A percentile compares a stretch with the other conserved stretches of the same genome.
Evolutionary conservation across 75 land plant species (phyloP).

Genomic region (Selaginella moellendorffii): DNA sequence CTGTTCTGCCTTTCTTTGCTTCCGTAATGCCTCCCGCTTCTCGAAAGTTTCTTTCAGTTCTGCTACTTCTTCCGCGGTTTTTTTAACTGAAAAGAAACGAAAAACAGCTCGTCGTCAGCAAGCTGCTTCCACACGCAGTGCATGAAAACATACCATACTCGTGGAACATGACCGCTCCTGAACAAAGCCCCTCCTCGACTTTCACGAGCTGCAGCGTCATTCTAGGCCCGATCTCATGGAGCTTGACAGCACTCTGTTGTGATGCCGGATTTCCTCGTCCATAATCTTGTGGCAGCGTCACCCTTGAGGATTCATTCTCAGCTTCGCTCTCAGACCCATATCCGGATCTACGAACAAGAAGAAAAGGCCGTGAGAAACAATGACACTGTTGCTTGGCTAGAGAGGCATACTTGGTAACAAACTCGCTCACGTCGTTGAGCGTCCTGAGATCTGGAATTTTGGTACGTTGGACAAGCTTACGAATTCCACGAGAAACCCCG

Average conservation of each 20-base stretch:
- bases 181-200: constrained; percentile 89
- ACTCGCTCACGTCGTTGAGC: constrained; percentile 87
- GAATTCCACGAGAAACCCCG: constrained; percentile 80
- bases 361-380: no score
- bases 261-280: constrained; percentile 67
- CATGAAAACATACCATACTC: constrained; percentile 48
- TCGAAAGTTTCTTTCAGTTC: constrained; percentile 26
- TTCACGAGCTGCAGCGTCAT: constrained; percentile 86
- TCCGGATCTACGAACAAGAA: constrained; percentile 37
- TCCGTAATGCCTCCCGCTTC: constrained; percentile 34
- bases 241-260: constrained; percentile 85
- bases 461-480: constrained; percentile 85
- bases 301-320: constrained; percentile 86
- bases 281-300: constrained; percentile 54
- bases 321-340: constrained; percentile 95
- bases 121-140: constrained; percentile 32
- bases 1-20: constrained; percentile 42
- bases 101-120: not conserved
- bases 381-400: no score
- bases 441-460: constrained; percentile 79
- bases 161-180: constrained; percentile 78
- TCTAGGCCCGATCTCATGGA: constrained; percentile 93
- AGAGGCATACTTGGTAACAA: constrained; percentile 81
- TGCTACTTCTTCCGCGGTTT: constrained; percentile 34
- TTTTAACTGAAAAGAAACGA: constrained; percentile 21